Percentiles rank a stretch among this genome's conserved stretches.
Evolutionary conservation across 148 eudicot species (phyloP).

Genomic region (Camellia sinensis): DNA sequence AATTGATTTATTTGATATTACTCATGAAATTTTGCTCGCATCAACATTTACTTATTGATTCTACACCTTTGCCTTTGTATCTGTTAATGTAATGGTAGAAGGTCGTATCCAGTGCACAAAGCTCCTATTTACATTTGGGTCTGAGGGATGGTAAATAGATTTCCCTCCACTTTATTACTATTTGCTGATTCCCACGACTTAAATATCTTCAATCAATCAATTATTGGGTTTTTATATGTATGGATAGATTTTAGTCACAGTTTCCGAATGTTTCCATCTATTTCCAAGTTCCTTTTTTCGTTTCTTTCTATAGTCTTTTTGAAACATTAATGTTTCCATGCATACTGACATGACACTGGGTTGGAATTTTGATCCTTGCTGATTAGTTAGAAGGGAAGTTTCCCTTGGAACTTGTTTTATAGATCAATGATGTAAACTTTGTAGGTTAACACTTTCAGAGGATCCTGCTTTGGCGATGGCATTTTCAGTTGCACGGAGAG

Average conservation of each 20-base stretch:
- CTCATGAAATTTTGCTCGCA: not conserved
- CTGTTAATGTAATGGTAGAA: too few relatives aligned
- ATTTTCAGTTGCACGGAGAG: conserved; percentile 86
- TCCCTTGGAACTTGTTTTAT: not conserved
- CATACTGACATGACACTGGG: not conserved
- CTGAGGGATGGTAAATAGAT: too few relatives aligned
- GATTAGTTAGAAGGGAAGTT: not conserved
- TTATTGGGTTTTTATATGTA: not conserved
- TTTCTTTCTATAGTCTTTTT: not conserved
- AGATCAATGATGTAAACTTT: conserved; percentile 21
- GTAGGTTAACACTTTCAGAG: conserved; percentile 79
- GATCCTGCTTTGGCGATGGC: conserved; percentile 99
- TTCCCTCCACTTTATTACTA: too few relatives aligned
- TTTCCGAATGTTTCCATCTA: not conserved
- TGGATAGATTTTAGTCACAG: not conserved
- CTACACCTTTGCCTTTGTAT: not conserved
- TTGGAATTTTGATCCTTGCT: not conserved
- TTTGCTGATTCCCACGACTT: not conserved
- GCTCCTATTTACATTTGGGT: too few relatives aligned
- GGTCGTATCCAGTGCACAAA: too few relatives aligned
- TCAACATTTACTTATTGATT: not conserved
- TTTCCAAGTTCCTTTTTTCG: not conserved
- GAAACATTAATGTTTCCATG: not conserved
- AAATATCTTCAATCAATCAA: not conserved
- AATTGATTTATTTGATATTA: not conserved